A percentile compares a stretch with the other conserved stretches of the same genome.
phyloP scores from a whole-genome alignment of 352 stramenopile species.

The Phytopythium chamaehyphon region DNA sequence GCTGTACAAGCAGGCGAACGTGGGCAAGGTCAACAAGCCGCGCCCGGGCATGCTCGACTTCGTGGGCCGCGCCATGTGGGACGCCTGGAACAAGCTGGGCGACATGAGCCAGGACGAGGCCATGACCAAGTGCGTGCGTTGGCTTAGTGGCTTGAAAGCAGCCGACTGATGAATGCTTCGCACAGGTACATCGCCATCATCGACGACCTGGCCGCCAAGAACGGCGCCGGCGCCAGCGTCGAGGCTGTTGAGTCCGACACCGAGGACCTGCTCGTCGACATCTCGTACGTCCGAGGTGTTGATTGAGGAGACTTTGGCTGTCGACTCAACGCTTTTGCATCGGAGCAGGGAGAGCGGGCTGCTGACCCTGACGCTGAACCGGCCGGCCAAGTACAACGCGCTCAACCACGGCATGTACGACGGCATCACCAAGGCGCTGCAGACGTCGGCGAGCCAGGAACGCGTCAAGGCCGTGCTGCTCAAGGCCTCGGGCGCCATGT shows the following conservation, averaged over 20 bases:
- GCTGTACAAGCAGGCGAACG: slow-evolving; percentile 78
- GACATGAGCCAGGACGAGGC: slow-evolving; percentile 66
- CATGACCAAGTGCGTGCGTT: slow-evolving; percentile 30
- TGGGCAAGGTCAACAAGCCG: slow-evolving; percentile 53
- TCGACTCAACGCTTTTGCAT: neutral
- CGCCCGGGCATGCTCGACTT: slow-evolving; percentile 81
- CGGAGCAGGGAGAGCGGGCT: slow-evolving; percentile 44
- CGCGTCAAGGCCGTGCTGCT: slow-evolving; percentile 82
- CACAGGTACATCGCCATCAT: slow-evolving; percentile 69
- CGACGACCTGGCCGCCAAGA: slow-evolving; percentile 49
- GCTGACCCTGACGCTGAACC: slow-evolving; percentile 77
- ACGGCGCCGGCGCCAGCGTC: slow-evolving; percentile 19
- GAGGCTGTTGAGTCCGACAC: slow-evolving; percentile 16
- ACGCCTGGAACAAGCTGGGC: slow-evolving; percentile 68
- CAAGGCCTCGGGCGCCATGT: slow-evolving; percentile 83
- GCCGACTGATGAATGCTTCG: too few species aligned
- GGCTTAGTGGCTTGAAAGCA: too few species aligned
- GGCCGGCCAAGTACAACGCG: slow-evolving; percentile 83
- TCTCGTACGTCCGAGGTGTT: slow-evolving; percentile 31
- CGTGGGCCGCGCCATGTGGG: slow-evolving; percentile 78
- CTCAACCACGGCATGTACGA: slow-evolving; percentile 85
- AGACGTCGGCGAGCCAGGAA: slow-evolving; percentile 54
- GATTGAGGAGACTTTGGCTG: neutral
- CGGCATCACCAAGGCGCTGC: slow-evolving; percentile 62
- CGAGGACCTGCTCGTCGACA: slow-evolving; percentile 47